Evolutionary conservation across 1,139 yeast genomes (phyloP), one percentile per base, ranked within the genome.

Genomic region (Blastobotrys ciferrii): DNA sequence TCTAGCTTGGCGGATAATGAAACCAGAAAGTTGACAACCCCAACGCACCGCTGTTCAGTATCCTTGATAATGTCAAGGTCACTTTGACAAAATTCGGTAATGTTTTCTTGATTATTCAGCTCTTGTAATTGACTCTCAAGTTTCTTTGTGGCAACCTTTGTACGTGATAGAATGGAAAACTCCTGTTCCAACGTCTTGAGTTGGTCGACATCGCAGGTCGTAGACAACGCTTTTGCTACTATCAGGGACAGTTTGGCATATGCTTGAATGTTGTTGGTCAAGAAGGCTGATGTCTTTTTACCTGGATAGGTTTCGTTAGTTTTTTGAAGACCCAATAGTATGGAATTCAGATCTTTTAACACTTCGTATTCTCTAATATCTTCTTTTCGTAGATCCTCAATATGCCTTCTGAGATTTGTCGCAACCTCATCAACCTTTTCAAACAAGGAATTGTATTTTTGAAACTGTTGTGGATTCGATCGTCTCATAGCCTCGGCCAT

Each of bases 351-450:
- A 13, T 17, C 32, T 13, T 42, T 46, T 19, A 49, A 28, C 19
- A 53, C 51, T 3, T 46, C 49, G 12, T 23, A 46, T 25, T 57
- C 58, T 4, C 52, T 42, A 15, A 53, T 43, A 23, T 50, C 52
- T 15, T 53, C 56, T n/a, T 45, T 52, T 15, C 53, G 47, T 17
- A 59, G 32, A 19, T 30, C 46, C 14, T 49, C 56, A 20, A 54
- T 48, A 14, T 49, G 48, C 2, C 51, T 43, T 7, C 49, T 18
- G 32, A 60, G 47, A 13, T 45, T 41, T 14, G 28, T 35, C 19
- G 53, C 55, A 3, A 54, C 50, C 28, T 45, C 46, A 11, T 45
- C 50, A 3, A 56, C 42, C n/a, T 52, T 53, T 6, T 46, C 47
- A 25, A 46, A 45, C 15, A 54, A 44, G 11, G 45, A 28, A 13